Conservation (phyloP, 1,284 basidiomycete genomes). For the Cutaneotrichosporon sp. region DNA sequence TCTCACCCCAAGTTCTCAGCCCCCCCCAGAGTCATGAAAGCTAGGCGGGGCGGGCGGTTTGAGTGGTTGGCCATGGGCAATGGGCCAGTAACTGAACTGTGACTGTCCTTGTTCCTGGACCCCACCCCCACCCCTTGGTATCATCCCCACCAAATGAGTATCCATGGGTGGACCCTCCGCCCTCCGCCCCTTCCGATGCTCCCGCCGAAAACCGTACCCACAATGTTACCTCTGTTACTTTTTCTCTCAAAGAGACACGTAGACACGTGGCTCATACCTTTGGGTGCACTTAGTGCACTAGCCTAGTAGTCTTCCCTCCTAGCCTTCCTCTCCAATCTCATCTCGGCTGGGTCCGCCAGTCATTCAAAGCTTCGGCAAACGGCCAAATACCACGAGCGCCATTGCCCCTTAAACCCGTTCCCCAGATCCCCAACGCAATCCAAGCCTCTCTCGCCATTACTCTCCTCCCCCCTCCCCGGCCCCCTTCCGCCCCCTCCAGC, state of each 20-base stretch:
- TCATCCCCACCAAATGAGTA: conserved; percentile 1
- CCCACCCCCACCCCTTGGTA: background rate
- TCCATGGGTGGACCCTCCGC: background rate
- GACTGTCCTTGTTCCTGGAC: conserved; percentile 1
- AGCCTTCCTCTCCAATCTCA: too few species aligned
- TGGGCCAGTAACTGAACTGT: background rate
- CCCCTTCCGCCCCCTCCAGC: too few species aligned
- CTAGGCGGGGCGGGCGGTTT: background rate
- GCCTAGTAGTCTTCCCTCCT: too few species aligned
- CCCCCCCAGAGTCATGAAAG: background rate
- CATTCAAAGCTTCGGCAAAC: background rate
- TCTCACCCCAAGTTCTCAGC: background rate
- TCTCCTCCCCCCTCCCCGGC: background rate
- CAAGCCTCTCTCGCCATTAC: background rate
- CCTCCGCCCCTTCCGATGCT: background rate
- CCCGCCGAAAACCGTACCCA: background rate
- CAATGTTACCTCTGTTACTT: too few species aligned
- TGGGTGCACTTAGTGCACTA: too few species aligned
- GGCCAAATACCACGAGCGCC: conserved; percentile 1
- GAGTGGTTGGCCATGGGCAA: too few species aligned
- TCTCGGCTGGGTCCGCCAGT: background rate
- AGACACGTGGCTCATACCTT: background rate
- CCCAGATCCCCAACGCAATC: conserved; percentile 1
- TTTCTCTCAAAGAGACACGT: too few species aligned
- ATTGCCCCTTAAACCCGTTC: background rate